Percentiles rank a stretch among this genome's conserved stretches.
Conservation (phyloP, 495 filamentous ascomycete genomes). For the Neurospora sp. region DNA sequence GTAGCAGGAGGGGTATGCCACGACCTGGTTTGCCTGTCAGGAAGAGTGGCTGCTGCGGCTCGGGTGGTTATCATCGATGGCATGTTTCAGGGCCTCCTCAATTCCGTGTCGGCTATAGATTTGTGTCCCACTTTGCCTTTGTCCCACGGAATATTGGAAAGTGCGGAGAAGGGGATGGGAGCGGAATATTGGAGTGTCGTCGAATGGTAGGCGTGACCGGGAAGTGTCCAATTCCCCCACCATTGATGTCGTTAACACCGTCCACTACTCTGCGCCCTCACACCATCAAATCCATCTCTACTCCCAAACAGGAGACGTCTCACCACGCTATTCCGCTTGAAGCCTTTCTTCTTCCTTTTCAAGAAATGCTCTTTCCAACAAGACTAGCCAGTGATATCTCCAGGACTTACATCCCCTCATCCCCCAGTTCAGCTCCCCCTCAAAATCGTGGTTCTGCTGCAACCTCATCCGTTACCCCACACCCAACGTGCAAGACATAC, state of each 20-base stretch:
- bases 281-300: not conserved
- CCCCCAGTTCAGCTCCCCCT: not conserved
- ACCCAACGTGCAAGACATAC: not conserved
- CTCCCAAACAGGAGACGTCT: not conserved
- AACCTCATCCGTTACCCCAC: not conserved
- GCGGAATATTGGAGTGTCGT: not conserved
- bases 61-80: not conserved
- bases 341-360: too few species aligned
- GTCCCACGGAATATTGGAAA: not conserved
- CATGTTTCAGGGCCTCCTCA: not conserved
- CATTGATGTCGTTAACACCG: not conserved
- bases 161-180: not conserved
- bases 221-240: not conserved
- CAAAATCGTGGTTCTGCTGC: not conserved
- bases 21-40: not conserved
- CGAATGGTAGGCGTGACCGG: not conserved
- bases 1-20: not conserved
- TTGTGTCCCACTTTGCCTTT: not conserved
- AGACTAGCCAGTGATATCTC: too few species aligned
- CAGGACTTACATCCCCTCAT: not conserved
- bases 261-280: not conserved
- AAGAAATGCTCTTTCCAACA: too few species aligned
- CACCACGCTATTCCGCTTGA: not conserved
- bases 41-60: not conserved
- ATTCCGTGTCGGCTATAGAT: not conserved